Percentiles rank a stretch among this genome's conserved stretches.
phyloP scores from a whole-genome alignment of 768 basidiomycete genomes.

The Lentinula boryana region DNA sequence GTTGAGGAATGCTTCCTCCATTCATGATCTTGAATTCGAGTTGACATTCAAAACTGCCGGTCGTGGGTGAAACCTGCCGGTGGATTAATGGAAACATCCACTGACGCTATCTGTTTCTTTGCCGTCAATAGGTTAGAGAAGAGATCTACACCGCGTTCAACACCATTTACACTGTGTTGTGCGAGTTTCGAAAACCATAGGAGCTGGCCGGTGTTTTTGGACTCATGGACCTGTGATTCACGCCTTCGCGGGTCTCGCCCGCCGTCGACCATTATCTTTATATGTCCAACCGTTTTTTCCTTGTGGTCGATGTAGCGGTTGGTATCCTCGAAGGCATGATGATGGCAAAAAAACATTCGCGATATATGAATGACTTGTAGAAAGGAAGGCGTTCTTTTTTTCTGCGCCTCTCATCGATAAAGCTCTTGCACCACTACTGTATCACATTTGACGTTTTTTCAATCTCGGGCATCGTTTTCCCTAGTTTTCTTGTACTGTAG shows the following conservation, averaged over 20 bases:
- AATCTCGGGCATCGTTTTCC: not conserved
- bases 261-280: constrained; percentile 3
- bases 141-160: constrained; percentile 99
- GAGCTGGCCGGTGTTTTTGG: not conserved
- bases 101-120: constrained; percentile 35
- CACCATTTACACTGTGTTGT: constrained; percentile 96
- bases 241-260: not conserved
- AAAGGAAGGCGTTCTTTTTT: not conserved
- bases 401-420: not conserved
- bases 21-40: constrained; percentile 24
- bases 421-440: not conserved
- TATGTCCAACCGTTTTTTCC: not conserved
- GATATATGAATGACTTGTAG: not conserved
- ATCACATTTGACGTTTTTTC: constrained; percentile 2
- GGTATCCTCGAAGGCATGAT: not conserved
- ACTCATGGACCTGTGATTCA: not conserved
- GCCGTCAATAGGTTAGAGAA: constrained; percentile 74
- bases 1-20: constrained; percentile 21
- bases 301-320: not conserved
- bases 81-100: constrained; percentile 42
- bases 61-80: constrained; percentile 14
- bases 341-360: not conserved
- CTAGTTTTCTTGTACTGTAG: not conserved
- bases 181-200: constrained; percentile 84
- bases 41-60: not conserved